Evolutionary conservation across 352 stramenopile species (phyloP).

Genomic region (Phytophthora citricola): DNA sequence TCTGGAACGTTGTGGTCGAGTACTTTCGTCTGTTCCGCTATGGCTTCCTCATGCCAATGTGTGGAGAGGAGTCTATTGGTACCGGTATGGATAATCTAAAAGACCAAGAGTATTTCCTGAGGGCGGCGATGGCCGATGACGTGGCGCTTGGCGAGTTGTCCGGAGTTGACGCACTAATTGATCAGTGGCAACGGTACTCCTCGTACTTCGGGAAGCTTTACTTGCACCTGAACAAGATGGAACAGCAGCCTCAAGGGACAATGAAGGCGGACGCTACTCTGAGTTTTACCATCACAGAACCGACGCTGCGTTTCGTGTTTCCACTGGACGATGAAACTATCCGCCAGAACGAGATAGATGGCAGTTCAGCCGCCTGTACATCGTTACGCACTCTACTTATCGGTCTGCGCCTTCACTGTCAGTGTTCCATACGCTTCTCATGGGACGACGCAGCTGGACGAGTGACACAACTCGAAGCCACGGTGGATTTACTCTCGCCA

Average conservation of each 20-base stretch:
- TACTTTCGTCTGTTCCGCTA: conserved; percentile 31
- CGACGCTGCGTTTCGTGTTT: conserved; percentile 20
- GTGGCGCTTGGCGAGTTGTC: conserved; percentile 24
- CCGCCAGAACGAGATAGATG: background rate
- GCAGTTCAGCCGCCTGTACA: background rate
- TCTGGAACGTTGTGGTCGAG: conserved; percentile 23
- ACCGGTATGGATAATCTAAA: background rate
- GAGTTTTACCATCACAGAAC: conserved; percentile 22
- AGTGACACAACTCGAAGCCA: conserved; percentile 6
- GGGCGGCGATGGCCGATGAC: conserved; percentile 22
- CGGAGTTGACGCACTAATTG: conserved; percentile 18
- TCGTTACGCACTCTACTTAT: conserved; percentile 9
- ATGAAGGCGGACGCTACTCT: conserved; percentile 13
- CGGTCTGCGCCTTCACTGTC: conserved; percentile 11
- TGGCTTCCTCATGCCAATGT: conserved; percentile 9
- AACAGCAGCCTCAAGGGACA: conserved; percentile 5
- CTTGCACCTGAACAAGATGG: conserved; percentile 36
- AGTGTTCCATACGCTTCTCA: conserved; percentile 10
- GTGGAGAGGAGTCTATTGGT: background rate
- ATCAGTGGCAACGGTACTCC: conserved; percentile 45
- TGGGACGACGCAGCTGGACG: conserved; percentile 17
- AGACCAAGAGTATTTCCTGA: conserved; percentile 32
- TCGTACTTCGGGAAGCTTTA: conserved; percentile 25
- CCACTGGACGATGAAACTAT: background rate
- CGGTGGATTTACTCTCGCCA: conserved; percentile 25